Base-by-base conservation (phyloP, 208 protist genomes). In the Acanthamoeba divionensis region DNA sequence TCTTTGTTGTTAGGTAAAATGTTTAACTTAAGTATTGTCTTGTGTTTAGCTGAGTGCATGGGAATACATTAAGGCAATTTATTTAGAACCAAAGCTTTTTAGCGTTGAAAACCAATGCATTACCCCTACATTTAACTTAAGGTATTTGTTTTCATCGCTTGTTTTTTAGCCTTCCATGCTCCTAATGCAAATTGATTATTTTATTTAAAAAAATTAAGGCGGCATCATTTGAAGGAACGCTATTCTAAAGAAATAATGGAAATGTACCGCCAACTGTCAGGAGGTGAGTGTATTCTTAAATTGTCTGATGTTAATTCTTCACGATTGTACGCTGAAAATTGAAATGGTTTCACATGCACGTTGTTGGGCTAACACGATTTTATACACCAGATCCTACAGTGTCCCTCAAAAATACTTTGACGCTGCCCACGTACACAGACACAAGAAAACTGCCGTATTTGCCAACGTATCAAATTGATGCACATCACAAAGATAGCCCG, bases 51-150 rank as follows among this genome's bases (percentile, higher is more conserved):
- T 83, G 73, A 83, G 73, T 38, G 90, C 91, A 38, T 96, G 94
- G 47, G 91, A 96, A 65, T 89, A 89, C 33, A 47, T 93, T 26
- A 93, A 92, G 71, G 79, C 66, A 8, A 63, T 96, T 5, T 33
- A 94, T 33, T 41, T 95, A 8, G 71, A 91, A 41, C 29, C n/a
- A 15, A 54, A 90, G 15, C 36, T 75, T 13, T 97, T 96, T 63
- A 89, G 60, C 29, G 86, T 95, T 45, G 94, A 96, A 36, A 96
- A 97, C 80, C 79, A 95, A 26, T 47, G 94, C 6, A 54, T 97
- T 36, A 97, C 96, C 8, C 96, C 96, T 54, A 96, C 96, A 26
- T 96, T 97, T 90, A 97, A 97, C 91, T 82, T 95, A 33, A 88
- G 90, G 52, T n/a, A n/a, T n/a, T n/a, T n/a, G n/a, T n/a, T n/a